These are phyloP conservation scores for Botrytis galanthina DNA, from an alignment of 2,329 filamentous ascomycete species.

Conservation along the genomic window DNA sequence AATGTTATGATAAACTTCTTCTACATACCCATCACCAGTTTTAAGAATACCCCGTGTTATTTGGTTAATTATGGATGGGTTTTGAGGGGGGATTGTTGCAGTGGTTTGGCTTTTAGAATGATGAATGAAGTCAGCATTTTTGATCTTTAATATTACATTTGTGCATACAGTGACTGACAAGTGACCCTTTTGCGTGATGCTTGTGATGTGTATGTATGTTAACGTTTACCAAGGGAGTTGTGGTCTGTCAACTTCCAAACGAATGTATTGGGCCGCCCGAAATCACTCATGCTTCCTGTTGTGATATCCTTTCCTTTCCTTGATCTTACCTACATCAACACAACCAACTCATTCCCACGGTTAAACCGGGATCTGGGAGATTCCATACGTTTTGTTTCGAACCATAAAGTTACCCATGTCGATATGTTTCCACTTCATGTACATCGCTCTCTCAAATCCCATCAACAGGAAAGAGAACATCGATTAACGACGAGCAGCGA, in stretches of 20 bases:
- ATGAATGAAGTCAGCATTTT: background rate
- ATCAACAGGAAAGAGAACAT: background rate
- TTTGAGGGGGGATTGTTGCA: background rate
- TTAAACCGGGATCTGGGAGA: background rate
- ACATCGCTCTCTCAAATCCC: background rate
- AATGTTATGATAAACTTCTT: conserved; percentile 16
- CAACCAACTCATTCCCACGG: background rate
- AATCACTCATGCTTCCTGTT: background rate
- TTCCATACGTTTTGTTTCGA: background rate
- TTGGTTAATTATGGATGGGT: background rate
- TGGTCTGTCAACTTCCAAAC: background rate
- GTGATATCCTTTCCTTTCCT: too few species aligned
- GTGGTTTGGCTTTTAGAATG: background rate
- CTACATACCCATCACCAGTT: background rate
- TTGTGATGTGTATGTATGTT: background rate
- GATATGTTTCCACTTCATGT: background rate
- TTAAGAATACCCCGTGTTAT: background rate
- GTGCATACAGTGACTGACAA: background rate
- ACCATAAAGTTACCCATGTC: background rate
- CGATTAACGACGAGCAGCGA: background rate
- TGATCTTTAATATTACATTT: background rate
- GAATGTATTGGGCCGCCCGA: background rate
- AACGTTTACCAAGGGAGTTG: background rate
- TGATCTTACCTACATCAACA: background rate
- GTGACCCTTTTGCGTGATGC: background rate